phyloP scores from a whole-genome alignment of 2,329 filamentous ascomycete genomes.

The Arthrobotrys sinensis region DNA sequence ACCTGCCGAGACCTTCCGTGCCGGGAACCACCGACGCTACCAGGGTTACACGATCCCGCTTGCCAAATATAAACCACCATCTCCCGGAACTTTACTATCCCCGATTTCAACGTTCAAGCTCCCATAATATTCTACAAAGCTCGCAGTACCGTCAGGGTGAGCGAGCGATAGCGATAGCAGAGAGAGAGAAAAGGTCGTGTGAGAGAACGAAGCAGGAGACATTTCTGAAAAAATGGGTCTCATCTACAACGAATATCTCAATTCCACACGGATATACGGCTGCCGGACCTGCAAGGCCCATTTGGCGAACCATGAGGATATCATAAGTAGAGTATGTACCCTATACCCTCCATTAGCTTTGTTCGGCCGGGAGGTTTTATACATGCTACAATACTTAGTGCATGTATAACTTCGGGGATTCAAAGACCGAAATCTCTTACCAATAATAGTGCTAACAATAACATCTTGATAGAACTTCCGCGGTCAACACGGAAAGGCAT shows the following conservation, averaged over 20 bases:
- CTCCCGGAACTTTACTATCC: constrained; percentile 2
- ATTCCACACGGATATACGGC: constrained; percentile 87
- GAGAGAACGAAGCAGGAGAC: constrained; percentile 59
- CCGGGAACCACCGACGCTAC: constrained; percentile 28
- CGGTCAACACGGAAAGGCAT: constrained; percentile 97
- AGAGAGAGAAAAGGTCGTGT: neutral
- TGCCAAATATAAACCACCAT: constrained; percentile 11
- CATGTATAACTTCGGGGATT: neutral
- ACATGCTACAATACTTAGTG: neutral
- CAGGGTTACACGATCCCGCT: constrained; percentile 17
- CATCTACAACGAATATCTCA: constrained; percentile 91
- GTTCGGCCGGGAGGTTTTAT: neutral
- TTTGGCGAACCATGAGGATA: constrained; percentile 93
- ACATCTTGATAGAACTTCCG: constrained; percentile 84
- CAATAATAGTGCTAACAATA: constrained; percentile 4
- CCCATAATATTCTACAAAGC: neutral
- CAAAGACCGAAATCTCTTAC: constrained; percentile 5
- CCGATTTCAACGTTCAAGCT: constrained; percentile 5
- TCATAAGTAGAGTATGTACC: constrained; percentile 85
- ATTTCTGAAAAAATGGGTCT: constrained; percentile 78
- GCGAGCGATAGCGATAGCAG: constrained; percentile 9
- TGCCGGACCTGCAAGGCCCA: constrained; percentile 97
- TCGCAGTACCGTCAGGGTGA: too few relatives aligned
- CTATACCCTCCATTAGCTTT: constrained; percentile 23
- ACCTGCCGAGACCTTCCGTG: constrained; percentile 21